Conservation (phyloP, 225 moss, liverwort and hornwort genomes). For the Polytrichum formosum region DNA sequence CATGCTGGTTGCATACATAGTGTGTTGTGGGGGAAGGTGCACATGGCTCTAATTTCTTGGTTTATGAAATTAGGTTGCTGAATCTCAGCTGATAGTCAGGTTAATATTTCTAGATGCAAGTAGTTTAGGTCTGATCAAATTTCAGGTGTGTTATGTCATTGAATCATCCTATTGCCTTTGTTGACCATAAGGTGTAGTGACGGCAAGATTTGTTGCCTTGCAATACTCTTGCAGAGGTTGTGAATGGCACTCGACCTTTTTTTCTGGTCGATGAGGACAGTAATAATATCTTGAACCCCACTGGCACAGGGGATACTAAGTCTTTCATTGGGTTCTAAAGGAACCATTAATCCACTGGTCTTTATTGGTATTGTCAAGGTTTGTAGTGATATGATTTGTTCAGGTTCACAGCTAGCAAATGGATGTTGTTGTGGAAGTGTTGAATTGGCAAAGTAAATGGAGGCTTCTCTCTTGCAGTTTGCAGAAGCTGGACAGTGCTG, state of each 20-base stretch:
- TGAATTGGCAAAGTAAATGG: too few species aligned
- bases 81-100: too few species aligned
- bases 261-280: slow-evolving; percentile 8
- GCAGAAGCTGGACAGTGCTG: too few species aligned
- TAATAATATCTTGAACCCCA: slow-evolving; percentile 7
- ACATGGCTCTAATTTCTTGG: background rate
- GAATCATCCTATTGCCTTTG: background rate
- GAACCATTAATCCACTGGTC: background rate
- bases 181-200: slow-evolving; percentile 1
- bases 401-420: too few species aligned
- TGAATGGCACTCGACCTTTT: background rate
- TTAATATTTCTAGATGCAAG: background rate
- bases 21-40: background rate
- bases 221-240: slow-evolving; percentile 3
- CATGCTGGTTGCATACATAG: background rate
- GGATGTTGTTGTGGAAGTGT: too few species aligned
- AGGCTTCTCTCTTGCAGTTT: too few species aligned
- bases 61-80: background rate
- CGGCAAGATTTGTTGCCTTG: background rate
- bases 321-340: background rate
- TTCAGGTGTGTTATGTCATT: background rate
- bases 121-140: background rate
- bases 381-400: too few species aligned
- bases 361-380: too few species aligned
- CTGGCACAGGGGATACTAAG: slow-evolving; percentile 3